Conservation (phyloP, 2,329 filamentous ascomycete species). For the Plenodomus biglobosus region DNA sequence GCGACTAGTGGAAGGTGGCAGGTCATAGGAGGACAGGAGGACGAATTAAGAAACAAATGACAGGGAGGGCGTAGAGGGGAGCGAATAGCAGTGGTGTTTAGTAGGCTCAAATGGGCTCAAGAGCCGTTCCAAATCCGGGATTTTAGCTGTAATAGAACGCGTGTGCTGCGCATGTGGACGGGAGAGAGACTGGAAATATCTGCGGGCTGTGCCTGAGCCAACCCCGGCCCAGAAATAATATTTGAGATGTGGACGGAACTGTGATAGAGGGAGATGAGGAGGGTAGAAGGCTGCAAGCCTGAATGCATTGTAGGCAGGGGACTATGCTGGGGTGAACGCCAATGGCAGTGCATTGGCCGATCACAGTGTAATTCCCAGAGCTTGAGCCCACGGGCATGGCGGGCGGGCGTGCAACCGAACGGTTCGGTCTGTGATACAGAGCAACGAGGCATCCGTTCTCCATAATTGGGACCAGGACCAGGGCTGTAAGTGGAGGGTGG, state of each 20-base stretch:
- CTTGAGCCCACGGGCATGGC: slow-evolving; percentile 42
- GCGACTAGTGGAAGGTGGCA: slow-evolving; percentile 31
- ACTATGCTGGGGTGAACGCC: slow-evolving; percentile 18
- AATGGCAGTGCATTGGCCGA: slow-evolving; percentile 32
- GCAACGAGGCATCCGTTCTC: slow-evolving; percentile 31
- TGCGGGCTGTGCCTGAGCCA: slow-evolving; percentile 44
- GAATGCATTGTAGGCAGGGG: slow-evolving; percentile 29
- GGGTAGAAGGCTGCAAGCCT: slow-evolving; percentile 34
- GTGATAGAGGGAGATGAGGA: slow-evolving; percentile 19
- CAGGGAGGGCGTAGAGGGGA: too few species aligned
- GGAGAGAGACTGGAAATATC: slow-evolving; percentile 42
- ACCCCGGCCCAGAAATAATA: slow-evolving; percentile 25
- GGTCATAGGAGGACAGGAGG: slow-evolving; percentile 30
- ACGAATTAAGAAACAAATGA: slow-evolving; percentile 34
- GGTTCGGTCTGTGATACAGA: slow-evolving; percentile 37
- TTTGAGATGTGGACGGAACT: slow-evolving; percentile 14
- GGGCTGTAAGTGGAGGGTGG: slow-evolving; percentile 20
- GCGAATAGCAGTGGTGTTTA: slow-evolving; percentile 27
- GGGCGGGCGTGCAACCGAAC: slow-evolving; percentile 40
- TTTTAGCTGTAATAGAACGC: slow-evolving; percentile 31
- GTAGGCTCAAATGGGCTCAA: slow-evolving; percentile 29
- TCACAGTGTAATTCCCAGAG: slow-evolving; percentile 26
- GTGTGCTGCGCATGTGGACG: slow-evolving; percentile 36
- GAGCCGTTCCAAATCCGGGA: slow-evolving; percentile 40
- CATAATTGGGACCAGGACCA: slow-evolving; percentile 32